Base-by-base conservation (phyloP, 371 early-diverging fungal species). In the Mucor circinelloides region DNA sequence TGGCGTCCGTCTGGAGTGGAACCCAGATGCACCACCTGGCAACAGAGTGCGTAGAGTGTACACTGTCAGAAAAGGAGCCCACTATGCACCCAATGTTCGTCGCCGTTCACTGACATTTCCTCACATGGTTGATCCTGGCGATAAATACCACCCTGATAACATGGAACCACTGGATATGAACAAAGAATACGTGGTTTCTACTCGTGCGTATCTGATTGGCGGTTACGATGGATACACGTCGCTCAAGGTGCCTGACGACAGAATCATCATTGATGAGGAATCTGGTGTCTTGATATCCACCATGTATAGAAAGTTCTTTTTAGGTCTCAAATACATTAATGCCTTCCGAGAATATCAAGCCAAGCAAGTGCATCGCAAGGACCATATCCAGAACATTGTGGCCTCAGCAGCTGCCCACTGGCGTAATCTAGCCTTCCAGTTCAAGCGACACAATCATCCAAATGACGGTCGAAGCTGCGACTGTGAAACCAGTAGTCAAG, bases 161-260 rank as follows among this genome's bases (percentile, higher is more conserved):
- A 77, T 77, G 73, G 61, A 75, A 19, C 75, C 75, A 13, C 68
- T 90, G 0, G 85, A 86, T 54, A 64, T 78, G 60, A 68, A 84
- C 5, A 64, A 74, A 1, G 64, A 67, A 21, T 90, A 90, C 34
- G 58, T 69, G 1, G 82, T 89, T 6, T 82, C 79, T n/a, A 87
- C 89, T 3, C 78, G 90, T 10, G 64, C 73, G 32, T 90, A 90
- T 68, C 71, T 90, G 73, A 84, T 86, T 55, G 66, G 71, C 6
- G 90, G 90, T 7, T 81, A 84, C 59, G 90, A 90, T 60, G 90
- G 90, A 3, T 90, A 77, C 64, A 69, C 68, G 0, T 72, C 80
- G 3, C 69, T 90, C 25, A 77, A 67, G 50, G 62, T 68, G 13
- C 66, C 73, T 7, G 70, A 72, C 2, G 76, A 82, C 28, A 64